Percentiles rank a stretch among this genome's conserved stretches.
These are phyloP conservation scores for Neurospora intermedia DNA, from an alignment of 495 filamentous ascomycete genomes.

Conservation along the genomic window DNA sequence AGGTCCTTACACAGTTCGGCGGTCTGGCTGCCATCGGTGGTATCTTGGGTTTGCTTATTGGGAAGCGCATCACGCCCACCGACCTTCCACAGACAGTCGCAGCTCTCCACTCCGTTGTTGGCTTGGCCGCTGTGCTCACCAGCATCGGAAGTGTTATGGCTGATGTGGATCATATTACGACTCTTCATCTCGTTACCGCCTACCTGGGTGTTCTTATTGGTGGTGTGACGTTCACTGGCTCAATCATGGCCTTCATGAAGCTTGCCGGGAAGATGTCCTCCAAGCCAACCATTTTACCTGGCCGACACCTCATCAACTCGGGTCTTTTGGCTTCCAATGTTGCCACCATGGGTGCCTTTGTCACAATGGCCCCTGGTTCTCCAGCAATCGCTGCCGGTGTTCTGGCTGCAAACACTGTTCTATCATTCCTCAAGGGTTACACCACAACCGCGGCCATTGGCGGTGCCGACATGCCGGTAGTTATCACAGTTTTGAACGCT, in stretches of 20 bases:
- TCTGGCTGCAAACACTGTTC: constrained; percentile 56
- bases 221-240: constrained; percentile 76
- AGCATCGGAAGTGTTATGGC: constrained; percentile 73
- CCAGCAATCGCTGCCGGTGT: constrained; percentile 64
- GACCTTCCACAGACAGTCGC: constrained; percentile 75
- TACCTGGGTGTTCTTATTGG: constrained; percentile 74
- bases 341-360: constrained; percentile 67
- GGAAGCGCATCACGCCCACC: constrained; percentile 72
- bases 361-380: constrained; percentile 63
- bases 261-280: constrained; percentile 69
- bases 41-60: constrained; percentile 53
- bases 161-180: constrained; percentile 51
- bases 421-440: constrained; percentile 72
- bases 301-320: constrained; percentile 59
- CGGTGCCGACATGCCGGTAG: constrained; percentile 80
- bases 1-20: constrained; percentile 61
- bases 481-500: constrained; percentile 76
- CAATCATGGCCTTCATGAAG: constrained; percentile 72
- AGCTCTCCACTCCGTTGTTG: constrained; percentile 72
- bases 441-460: constrained; percentile 76
- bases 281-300: constrained; percentile 54
- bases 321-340: constrained; percentile 59
- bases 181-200: constrained; percentile 64
- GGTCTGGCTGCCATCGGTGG: constrained; percentile 58
- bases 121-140: constrained; percentile 69